Base-by-base conservation (phyloP, 2,329 filamentous ascomycete genomes). In the Cytospora chrysosperma region DNA sequence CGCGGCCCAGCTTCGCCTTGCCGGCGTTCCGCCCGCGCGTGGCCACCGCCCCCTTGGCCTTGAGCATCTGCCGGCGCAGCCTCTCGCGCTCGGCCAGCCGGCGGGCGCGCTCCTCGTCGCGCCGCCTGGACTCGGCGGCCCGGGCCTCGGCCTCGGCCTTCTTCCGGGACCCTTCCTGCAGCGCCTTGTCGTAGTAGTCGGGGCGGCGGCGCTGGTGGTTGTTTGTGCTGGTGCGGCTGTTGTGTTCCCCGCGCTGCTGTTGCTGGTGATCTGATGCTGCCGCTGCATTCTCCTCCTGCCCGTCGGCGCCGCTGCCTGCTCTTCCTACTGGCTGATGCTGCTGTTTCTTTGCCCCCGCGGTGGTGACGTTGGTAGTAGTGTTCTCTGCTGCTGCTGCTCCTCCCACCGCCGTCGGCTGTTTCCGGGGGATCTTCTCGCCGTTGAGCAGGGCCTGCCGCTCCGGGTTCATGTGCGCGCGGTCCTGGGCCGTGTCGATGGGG, bases 1-100 rank as follows among this genome's bases (percentile, higher is more conserved):
- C 92, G 65, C 91, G 83, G 1, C 93, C 93, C 55, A 97, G 75
- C 77, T 92, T 93, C 75, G 89, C 85, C 77, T 90, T 88, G 13
- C 91, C 91, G 72, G 90, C 85, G 69, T 79, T 74, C 67, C 71
- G 77, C 30, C 87, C 87, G 27, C 56, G 55, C 17, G 79, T 80
- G 69, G 89, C 88, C 1, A 82, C 82, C 1, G 82, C 82, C 69
- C 82, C 82, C 53, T 88, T 81, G 58, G 93, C 92, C 74, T 88
- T 89, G 67, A 90, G 88, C 75, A 92, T 85, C 67, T 88, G 86
- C 69, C 84, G 86, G 65, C 86, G 83, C 70, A 88, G 85, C 65
- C 81, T 81, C 68, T 87, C 81, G 15, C 88, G 86, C 69, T 88
- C 86, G 56, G 90, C 88, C 4, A 84, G 78, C 66, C 86, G 85